Percentiles rank a stretch among this genome's conserved stretches.
Conservation (phyloP, 441 rosid species). For the Pelargonium citronellum region DNA sequence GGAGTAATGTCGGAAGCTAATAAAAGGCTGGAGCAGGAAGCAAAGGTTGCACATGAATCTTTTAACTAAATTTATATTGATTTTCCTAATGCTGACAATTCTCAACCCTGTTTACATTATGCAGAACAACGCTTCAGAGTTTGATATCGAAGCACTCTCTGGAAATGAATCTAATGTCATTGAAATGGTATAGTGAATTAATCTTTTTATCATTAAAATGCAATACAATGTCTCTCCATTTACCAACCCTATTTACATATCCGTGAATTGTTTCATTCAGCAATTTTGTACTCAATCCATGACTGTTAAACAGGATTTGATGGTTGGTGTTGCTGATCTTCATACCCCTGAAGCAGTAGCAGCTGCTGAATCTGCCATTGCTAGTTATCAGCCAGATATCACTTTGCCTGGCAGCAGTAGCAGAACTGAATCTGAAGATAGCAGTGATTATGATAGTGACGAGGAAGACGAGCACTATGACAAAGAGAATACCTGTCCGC, state of each 20-base stretch:
- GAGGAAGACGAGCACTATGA: slow-evolving; percentile 19
- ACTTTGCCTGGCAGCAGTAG: slow-evolving; percentile 27
- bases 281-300: no score
- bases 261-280: no score
- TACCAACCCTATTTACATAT: no score
- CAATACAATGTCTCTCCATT: no score
- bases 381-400: slow-evolving; percentile 32
- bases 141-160: slow-evolving; percentile 55
- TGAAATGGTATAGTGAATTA: slow-evolving; percentile 46
- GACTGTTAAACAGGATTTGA: not conserved
- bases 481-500: not conserved
- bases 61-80: not conserved
- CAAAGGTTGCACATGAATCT: slow-evolving; percentile 29
- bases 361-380: slow-evolving; percentile 68
- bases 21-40: slow-evolving; percentile 48
- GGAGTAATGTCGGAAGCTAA: slow-evolving; percentile 71
- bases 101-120: not conserved
- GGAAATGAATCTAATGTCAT: slow-evolving; percentile 64
- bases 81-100: not conserved
- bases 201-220: no score
- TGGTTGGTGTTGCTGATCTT: slow-evolving; percentile 58
- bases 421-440: slow-evolving; percentile 35
- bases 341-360: slow-evolving; percentile 65
- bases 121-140: slow-evolving; percentile 46
- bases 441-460: slow-evolving; percentile 26